Conservation (phyloP, 805 yeast genomes). For the Starmera dryadoides region DNA sequence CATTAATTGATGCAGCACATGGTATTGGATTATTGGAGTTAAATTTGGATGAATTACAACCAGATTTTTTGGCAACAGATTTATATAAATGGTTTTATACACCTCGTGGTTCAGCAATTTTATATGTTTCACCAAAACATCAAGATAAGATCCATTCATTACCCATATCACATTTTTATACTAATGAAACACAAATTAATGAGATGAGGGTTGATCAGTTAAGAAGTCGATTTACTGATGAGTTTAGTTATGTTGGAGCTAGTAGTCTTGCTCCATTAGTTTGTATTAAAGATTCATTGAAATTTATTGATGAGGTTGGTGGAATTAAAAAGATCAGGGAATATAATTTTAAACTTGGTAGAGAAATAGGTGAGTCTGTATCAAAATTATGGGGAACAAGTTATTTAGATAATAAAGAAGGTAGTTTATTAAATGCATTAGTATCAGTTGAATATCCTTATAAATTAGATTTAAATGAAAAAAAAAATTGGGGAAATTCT, state of each 20-base stretch:
- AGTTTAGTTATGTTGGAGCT: constrained; percentile 48
- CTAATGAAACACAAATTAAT: too few relatives aligned
- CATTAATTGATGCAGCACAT: constrained; percentile 71
- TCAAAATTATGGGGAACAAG: constrained; percentile 32
- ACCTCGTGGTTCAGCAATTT: constrained; percentile 51
- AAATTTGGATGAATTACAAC: constrained; percentile 33
- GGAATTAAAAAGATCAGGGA: constrained; percentile 47
- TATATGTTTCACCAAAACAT: constrained; percentile 48
- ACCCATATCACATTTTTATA: constrained; percentile 48
- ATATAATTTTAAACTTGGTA: constrained; percentile 41
- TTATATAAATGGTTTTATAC: constrained; percentile 64
- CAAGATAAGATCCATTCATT: constrained; percentile 45
- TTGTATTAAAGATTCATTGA: constrained; percentile 38
- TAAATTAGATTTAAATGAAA: constrained; percentile 10
- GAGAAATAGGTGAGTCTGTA: constrained; percentile 32
- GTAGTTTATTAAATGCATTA: constrained; percentile 33
- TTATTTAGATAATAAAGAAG: constrained; percentile 28
- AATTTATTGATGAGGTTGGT: constrained; percentile 44
- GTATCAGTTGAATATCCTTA: constrained; percentile 35
- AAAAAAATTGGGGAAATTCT: constrained; percentile 12
- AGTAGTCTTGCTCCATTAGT: constrained; percentile 35
- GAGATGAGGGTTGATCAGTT: constrained; percentile 18
- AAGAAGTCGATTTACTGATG: constrained; percentile 20
- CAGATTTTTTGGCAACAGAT: constrained; percentile 57
- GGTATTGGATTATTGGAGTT: constrained; percentile 47